These are phyloP conservation scores for Prunus davidiana DNA, from an alignment of 306 rosid genomes.

Conservation along the genomic window DNA sequence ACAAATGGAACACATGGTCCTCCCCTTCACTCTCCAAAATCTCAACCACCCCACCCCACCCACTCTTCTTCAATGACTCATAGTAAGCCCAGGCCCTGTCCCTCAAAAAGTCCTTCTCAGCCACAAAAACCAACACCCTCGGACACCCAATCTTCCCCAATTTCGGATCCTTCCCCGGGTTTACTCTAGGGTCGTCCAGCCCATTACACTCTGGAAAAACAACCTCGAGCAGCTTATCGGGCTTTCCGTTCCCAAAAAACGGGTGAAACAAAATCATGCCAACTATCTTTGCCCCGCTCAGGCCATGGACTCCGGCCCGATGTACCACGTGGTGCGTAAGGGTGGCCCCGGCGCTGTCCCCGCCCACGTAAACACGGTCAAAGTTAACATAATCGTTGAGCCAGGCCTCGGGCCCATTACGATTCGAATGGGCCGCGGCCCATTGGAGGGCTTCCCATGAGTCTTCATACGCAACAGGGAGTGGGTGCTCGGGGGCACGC, in stretches of 20 bases:
- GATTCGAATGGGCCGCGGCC: not conserved
- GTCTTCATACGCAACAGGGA: slow-evolving; percentile 33
- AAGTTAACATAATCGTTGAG: not conserved
- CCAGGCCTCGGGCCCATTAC: not conserved
- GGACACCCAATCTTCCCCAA: slow-evolving; percentile 39
- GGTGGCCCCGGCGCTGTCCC: slow-evolving; percentile 36
- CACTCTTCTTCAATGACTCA: slow-evolving; percentile 46
- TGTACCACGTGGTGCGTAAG: slow-evolving; percentile 19
- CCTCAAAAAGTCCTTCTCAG: slow-evolving; percentile 55
- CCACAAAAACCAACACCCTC: slow-evolving; percentile 60
- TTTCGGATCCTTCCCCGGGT: slow-evolving; percentile 54
- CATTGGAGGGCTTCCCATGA: not conserved
- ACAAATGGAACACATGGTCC: slow-evolving; percentile 57
- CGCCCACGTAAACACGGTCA: slow-evolving; percentile 16
- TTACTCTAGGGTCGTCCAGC: not conserved
- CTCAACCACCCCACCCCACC: slow-evolving; percentile 45
- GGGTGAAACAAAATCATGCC: slow-evolving; percentile 32
- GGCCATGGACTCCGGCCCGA: slow-evolving; percentile 14
- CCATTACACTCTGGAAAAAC: slow-evolving; percentile 19
- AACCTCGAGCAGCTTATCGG: slow-evolving; percentile 18
- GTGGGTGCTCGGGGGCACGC: slow-evolving; percentile 31
- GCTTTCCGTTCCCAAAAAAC: slow-evolving; percentile 12
- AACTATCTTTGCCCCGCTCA: not conserved
- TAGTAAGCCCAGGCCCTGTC: slow-evolving; percentile 47
- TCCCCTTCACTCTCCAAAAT: slow-evolving; percentile 47